A percentile compares a stretch with the other conserved stretches of the same genome.
Conservation (phyloP, 176 grass and related monocot species). For the Paspalum vaginatum region DNA sequence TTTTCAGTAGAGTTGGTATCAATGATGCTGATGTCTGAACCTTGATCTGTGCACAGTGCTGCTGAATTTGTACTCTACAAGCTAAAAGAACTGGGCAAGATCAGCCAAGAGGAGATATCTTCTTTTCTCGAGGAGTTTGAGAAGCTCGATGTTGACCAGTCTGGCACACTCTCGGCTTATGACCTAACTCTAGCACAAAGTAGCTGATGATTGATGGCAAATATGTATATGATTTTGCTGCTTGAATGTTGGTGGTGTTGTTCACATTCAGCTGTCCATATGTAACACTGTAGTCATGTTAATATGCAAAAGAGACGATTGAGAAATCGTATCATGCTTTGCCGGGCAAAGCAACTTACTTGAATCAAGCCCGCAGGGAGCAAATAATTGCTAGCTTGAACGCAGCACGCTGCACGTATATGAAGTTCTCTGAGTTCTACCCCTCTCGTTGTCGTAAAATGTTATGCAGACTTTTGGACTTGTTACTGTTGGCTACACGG, state of each 20-base stretch:
- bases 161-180: conserved; percentile 59
- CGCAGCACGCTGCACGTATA: neutral
- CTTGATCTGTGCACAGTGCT: conserved; percentile 56
- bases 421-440: conserved; percentile 1
- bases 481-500: neutral
- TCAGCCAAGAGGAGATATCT: conserved; percentile 84
- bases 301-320: conserved; percentile 1
- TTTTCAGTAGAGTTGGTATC: neutral
- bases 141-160: conserved; percentile 80
- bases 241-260: conserved; percentile 2
- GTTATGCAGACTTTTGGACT: neutral
- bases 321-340: neutral
- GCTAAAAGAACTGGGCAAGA: conserved; percentile 95
- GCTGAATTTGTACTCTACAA: conserved; percentile 96
- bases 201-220: conserved; percentile 22
- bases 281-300: conserved; percentile 23
- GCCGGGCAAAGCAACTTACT: neutral
- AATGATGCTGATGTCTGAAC: neutral
- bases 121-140: conserved; percentile 84
- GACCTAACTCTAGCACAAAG: conserved; percentile 68
- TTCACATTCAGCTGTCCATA: conserved; percentile 19
- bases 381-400: neutral
- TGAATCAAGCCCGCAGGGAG: neutral
- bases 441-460: neutral
- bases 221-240: neutral